Percentiles rank a stretch among this genome's conserved stretches.
phyloP scores from a whole-genome alignment of 768 basidiomycete genomes.

The Amanita polypyramis region DNA sequence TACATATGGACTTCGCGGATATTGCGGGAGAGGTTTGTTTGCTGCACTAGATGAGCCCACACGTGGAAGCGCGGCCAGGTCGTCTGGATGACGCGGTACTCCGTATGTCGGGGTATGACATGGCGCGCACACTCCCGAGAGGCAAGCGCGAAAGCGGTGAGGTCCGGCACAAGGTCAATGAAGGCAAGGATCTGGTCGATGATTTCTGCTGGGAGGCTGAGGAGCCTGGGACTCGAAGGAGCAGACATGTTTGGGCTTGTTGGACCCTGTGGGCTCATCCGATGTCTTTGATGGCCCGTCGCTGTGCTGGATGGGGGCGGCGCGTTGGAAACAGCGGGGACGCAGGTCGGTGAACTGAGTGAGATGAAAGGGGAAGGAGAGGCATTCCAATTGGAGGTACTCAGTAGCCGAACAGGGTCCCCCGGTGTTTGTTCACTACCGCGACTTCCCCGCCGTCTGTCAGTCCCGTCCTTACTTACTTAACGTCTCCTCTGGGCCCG shows the following conservation, averaged over 20 bases:
- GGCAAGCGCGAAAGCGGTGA: constrained; percentile 34
- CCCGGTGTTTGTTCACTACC: neutral
- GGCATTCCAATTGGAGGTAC: too few relatives aligned
- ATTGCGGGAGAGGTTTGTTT: constrained; percentile 37
- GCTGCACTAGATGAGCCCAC: constrained; percentile 41
- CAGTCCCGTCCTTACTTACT: neutral
- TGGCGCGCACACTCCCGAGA: constrained; percentile 25
- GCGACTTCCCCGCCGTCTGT: neutral
- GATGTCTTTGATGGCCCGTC: too few relatives aligned
- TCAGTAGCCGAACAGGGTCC: neutral
- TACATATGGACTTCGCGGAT: constrained; percentile 36
- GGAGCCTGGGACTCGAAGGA: constrained; percentile 18
- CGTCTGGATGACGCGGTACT: constrained; percentile 39
- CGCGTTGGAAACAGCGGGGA: neutral
- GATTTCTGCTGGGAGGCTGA: constrained; percentile 34
- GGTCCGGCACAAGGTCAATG: constrained; percentile 28
- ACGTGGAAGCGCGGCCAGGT: constrained; percentile 27
- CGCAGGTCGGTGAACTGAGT: too few relatives aligned
- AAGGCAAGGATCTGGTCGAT: constrained; percentile 36
- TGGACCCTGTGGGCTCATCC: too few relatives aligned
- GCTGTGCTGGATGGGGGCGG: neutral
- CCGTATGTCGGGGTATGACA: constrained; percentile 36
- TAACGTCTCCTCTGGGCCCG: neutral
- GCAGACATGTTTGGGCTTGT: neutral
- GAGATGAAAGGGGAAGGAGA: too few relatives aligned